A percentile compares a stretch with the other conserved stretches of the same genome.
phyloP scores from a whole-genome alignment of 768 basidiomycete genomes.

The Hemileccinum rubropunctum region DNA sequence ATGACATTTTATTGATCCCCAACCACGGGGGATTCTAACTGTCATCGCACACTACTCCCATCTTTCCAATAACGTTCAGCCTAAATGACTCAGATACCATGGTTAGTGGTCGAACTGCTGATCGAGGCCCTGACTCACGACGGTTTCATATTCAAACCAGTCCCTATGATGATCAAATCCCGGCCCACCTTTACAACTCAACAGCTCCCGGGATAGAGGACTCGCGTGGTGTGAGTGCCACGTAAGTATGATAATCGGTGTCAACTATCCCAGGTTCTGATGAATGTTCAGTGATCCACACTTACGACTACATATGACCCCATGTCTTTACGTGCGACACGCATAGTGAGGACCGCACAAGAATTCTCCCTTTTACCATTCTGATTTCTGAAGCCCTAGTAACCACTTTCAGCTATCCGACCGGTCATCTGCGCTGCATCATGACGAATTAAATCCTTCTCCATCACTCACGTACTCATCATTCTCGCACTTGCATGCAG shows the following conservation, averaged over 20 bases:
- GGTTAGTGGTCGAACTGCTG: constrained; percentile 4
- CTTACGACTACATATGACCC: background rate
- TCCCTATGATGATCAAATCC: constrained; percentile 6
- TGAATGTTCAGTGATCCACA: constrained; percentile 6
- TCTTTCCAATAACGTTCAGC: background rate
- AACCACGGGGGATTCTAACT: constrained; percentile 6
- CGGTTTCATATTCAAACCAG: constrained; percentile 3
- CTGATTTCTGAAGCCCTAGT: background rate
- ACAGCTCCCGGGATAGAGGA: background rate
- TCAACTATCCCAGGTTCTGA: constrained; percentile 4
- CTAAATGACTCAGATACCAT: constrained; percentile 11
- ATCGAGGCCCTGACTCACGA: background rate
- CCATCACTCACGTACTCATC: background rate
- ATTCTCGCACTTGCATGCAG: background rate
- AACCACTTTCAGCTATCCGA: background rate
- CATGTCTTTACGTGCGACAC: background rate
- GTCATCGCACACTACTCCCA: background rate
- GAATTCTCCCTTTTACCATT: background rate
- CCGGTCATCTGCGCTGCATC: background rate
- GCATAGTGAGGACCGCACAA: constrained; percentile 11
- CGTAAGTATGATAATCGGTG: constrained; percentile 7
- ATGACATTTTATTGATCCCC: constrained; percentile 13
- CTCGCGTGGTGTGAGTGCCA: background rate
- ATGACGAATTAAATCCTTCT: background rate
- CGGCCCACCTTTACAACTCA: background rate